phyloP scores from a whole-genome alignment of 139 green algal genomes.

The Tetraselmis striata region DNA sequence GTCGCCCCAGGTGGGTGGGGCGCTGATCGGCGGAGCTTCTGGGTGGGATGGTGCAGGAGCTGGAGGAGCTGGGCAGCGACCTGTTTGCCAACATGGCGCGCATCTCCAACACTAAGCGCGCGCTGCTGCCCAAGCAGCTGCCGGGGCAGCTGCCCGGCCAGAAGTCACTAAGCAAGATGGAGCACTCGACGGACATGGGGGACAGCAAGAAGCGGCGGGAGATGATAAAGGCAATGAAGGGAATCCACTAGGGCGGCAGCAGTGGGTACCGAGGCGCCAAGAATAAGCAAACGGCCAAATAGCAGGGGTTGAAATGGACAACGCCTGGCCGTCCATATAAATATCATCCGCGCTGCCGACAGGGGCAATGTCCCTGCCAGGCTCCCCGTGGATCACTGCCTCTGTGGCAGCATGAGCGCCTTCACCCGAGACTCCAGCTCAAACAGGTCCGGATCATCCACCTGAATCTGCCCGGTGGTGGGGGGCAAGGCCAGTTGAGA shows the following conservation, averaged over 20 bases:
- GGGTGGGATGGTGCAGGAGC: background rate
- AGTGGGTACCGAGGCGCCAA: too few relatives aligned
- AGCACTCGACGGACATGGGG: background rate
- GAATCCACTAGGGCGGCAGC: too few relatives aligned
- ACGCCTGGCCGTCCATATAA: too few relatives aligned
- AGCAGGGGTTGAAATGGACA: too few relatives aligned
- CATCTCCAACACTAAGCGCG: background rate
- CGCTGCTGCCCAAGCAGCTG: background rate
- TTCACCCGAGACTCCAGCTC: background rate
- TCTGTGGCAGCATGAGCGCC: background rate
- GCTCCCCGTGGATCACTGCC: too few relatives aligned
- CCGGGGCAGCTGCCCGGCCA: background rate
- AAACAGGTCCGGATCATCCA: background rate
- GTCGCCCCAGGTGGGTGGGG: too few relatives aligned
- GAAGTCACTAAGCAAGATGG: background rate
- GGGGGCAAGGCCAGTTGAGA: too few relatives aligned
- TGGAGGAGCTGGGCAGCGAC: background rate
- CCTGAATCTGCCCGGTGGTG: too few relatives aligned
- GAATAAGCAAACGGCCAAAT: too few relatives aligned
- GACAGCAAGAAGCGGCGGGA: background rate
- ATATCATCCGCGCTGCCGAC: too few relatives aligned
- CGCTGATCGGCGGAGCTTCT: too few relatives aligned
- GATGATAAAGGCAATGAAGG: background rate
- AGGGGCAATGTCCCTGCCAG: too few relatives aligned
- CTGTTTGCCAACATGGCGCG: background rate